Evolutionary conservation across 2,329 filamentous ascomycete species (phyloP).

Genomic region (Scedosporium boydii): DNA sequence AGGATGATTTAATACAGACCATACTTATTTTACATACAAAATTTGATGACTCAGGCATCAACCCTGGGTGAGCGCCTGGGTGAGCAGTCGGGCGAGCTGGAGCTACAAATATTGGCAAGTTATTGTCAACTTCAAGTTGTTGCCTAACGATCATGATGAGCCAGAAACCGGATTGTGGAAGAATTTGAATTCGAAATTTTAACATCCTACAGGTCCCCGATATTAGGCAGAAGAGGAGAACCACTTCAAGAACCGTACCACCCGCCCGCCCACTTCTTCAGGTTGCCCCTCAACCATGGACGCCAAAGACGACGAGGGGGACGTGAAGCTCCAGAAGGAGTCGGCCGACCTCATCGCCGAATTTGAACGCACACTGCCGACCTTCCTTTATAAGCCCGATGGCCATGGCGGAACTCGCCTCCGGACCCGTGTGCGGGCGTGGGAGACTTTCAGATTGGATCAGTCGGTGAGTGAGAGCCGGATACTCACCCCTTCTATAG

Average conservation of each 20-base stretch:
- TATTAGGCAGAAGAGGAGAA: neutral
- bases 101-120: too few species aligned
- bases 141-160: neutral
- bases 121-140: neutral
- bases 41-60: too few species aligned
- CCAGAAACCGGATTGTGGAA: too few species aligned
- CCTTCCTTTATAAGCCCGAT: slow-evolving; percentile 43
- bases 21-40: too few species aligned
- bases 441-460: slow-evolving; percentile 38
- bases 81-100: too few species aligned
- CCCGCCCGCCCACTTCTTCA: neutral
- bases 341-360: slow-evolving; percentile 47
- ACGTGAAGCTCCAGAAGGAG: slow-evolving; percentile 52
- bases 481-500: slow-evolving; percentile 6
- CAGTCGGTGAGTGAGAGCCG: slow-evolving; percentile 29
- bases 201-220: too few species aligned
- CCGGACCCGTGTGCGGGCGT: slow-evolving; percentile 38
- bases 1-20: too few species aligned
- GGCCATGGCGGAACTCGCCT: slow-evolving; percentile 30
- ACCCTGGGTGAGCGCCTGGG: too few species aligned
- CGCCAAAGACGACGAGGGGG: slow-evolving; percentile 47
- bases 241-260: too few species aligned
- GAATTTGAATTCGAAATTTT: too few species aligned
- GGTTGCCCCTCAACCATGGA: slow-evolving; percentile 40
- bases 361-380: slow-evolving; percentile 41